Evolutionary conservation across 2,329 filamentous ascomycete genomes (phyloP), one percentile per base, ranked within the genome.

Genomic region (Epichloe sp.): DNA sequence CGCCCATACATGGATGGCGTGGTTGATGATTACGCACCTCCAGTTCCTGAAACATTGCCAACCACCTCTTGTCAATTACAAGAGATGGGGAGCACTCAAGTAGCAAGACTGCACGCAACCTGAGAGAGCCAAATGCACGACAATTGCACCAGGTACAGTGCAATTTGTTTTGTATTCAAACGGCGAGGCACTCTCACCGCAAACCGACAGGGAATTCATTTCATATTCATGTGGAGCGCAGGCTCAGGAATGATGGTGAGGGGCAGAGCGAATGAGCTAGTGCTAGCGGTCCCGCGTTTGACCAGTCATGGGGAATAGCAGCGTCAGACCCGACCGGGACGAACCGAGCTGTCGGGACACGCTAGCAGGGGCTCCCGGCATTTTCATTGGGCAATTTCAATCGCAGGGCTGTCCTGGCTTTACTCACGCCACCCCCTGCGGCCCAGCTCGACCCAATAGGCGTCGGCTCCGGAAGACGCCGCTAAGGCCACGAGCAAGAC

Each of bases 321-420:
- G 42, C 48, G 48, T 50, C 35, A 51, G 41, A 37, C 48, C 50
- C 47, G 54, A 53, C 53, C 54, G 56, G 65, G 57, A 55, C 59
- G 58, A 66, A 62, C 66, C 66, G 65, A 57, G 56, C 56, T 66
- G 61, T 58, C 66, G 66, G 61, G 62, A 61, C 59, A 56, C 63
- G 60, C 66, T 68, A 68, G 62, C 38, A 58, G 44, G 55, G 57
- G 40, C 11, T 4, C 11, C 0, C 17, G 12, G 31, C 17, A 19
- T 17, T 19, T 5, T 8, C 38, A 63, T 64, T 64, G 61, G 62
- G 12, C 41, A 2, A 14, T 3, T 2, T 4, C 14, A 14, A 4
- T 26, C 19, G 5, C 12, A 17, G 19, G 40, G 11, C 44, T 40
- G 31, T 31, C 26, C 34, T 11, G 10, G 19, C n/a, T 35, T 34